phyloP scores from a whole-genome alignment of 129 eudicot genomes.

The Pseudognaphalium luteoalbum region DNA sequence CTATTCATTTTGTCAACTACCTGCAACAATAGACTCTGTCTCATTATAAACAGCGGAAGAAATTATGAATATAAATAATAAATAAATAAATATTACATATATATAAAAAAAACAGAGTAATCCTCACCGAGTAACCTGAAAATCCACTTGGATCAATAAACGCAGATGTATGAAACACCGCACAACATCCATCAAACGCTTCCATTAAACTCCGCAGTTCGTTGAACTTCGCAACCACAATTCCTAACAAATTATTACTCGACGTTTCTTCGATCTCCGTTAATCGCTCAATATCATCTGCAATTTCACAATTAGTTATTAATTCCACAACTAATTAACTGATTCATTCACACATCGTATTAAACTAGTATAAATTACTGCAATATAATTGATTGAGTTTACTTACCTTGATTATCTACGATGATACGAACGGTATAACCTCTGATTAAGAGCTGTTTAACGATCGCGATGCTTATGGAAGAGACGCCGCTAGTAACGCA shows the following conservation, averaged over 20 bases:
- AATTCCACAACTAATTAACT: not conserved
- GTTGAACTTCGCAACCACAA: conserved; percentile 49
- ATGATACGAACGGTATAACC: conserved; percentile 73
- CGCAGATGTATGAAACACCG: conserved; percentile 72
- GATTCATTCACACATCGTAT: conserved; percentile 4
- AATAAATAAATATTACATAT: not conserved
- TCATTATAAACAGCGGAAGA: not conserved
- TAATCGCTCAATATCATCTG: conserved; percentile 66
- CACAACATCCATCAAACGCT: conserved; percentile 70
- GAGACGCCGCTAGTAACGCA: conserved; percentile 90
- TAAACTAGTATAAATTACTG: not conserved
- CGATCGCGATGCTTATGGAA: conserved; percentile 66
- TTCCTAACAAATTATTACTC: conserved; percentile 39
- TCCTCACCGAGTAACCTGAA: conserved; percentile 81
- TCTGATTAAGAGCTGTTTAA: conserved; percentile 58
- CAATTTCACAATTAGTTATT: conserved; percentile 15
- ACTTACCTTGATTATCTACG: conserved; percentile 79
- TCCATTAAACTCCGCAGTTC: conserved; percentile 46
- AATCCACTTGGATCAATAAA: conserved; percentile 77
- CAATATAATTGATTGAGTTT: not conserved
- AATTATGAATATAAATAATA: no score
- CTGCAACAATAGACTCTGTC: conserved; percentile 13
- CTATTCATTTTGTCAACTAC: not conserved
- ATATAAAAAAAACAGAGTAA: not conserved
- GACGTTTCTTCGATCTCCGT: conserved; percentile 64